Conservation (phyloP, 1,284 basidiomycete species). For the Trametes sp. region DNA sequence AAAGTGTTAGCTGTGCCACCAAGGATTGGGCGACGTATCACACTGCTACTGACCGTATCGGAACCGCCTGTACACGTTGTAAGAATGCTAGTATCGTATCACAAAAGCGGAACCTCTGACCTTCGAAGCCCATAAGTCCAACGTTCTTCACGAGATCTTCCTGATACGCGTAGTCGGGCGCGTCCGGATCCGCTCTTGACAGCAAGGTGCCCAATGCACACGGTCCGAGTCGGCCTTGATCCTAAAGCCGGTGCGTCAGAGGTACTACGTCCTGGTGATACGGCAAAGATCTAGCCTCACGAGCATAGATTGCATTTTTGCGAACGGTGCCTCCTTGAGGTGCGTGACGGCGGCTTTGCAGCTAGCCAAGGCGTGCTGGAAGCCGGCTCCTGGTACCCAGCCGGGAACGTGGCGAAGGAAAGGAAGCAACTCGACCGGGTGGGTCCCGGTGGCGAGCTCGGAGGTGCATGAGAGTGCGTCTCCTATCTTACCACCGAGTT, state of each 20-base stretch:
- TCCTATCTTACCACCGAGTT: background rate
- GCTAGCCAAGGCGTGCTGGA: background rate
- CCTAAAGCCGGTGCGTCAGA: background rate
- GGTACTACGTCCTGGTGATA: background rate
- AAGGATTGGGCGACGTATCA: background rate
- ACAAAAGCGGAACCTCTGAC: background rate
- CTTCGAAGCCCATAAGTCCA: conserved; percentile 11
- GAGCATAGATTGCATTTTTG: background rate
- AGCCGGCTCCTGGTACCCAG: conserved; percentile 23
- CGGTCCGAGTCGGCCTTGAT: background rate
- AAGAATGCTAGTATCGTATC: background rate
- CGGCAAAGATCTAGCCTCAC: conserved; percentile 1
- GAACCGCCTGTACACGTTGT: background rate
- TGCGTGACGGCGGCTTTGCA: background rate
- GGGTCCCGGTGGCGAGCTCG: conserved; percentile 1
- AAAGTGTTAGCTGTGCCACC: background rate
- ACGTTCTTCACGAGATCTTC: conserved; percentile 22
- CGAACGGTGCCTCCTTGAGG: background rate
- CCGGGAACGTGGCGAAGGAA: conserved; percentile 22
- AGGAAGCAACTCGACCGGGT: conserved; percentile 24
- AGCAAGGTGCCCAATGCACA: background rate
- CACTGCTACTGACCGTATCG: conserved; percentile 1
- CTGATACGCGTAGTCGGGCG: background rate
- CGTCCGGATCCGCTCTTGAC: background rate
- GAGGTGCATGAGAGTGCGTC: conserved; percentile 5